A percentile compares a stretch with the other conserved stretches of the same genome.
These are phyloP conservation scores for Lunularia cruciata DNA, from an alignment of 225 moss, liverwort and hornwort species.

Conservation along the genomic window DNA sequence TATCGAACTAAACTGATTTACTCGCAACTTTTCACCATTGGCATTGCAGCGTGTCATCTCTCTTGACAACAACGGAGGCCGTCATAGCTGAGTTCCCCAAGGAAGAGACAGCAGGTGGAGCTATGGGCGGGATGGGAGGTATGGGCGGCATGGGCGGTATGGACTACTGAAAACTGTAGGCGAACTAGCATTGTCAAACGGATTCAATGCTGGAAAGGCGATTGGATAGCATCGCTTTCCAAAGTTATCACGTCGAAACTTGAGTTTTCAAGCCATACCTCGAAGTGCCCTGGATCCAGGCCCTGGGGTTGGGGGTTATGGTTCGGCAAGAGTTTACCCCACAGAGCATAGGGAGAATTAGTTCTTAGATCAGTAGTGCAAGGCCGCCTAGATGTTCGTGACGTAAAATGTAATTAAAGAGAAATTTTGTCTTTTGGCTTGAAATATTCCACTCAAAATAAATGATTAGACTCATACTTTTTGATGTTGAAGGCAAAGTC, in stretches of 20 bases:
- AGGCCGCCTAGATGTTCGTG: conserved; percentile 20
- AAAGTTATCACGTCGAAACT: background rate
- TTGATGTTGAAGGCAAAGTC: too few species aligned
- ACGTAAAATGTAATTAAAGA: conserved; percentile 29
- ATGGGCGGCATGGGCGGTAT: conserved; percentile 43
- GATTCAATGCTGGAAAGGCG: too few species aligned
- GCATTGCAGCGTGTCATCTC: conserved; percentile 47
- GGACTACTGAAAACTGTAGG: conserved; percentile 31
- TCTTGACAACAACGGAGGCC: conserved; percentile 53
- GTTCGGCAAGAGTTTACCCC: conserved; percentile 23
- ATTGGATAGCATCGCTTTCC: background rate
- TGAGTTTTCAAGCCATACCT: conserved; percentile 15
- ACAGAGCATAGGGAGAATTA: conserved; percentile 13
- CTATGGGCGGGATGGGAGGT: conserved; percentile 42
- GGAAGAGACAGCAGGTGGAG: conserved; percentile 30
- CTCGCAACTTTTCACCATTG: background rate
- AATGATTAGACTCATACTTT: background rate
- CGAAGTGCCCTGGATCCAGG: conserved; percentile 8
- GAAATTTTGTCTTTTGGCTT: conserved; percentile 17
- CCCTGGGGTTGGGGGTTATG: conserved; percentile 13
- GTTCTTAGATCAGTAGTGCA: conserved; percentile 6
- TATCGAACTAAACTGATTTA: too few species aligned
- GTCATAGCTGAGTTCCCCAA: conserved; percentile 45
- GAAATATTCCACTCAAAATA: background rate
- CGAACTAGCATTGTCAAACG: too few species aligned